phyloP scores from a whole-genome alignment of 768 basidiomycete species.

The Hortiboletus flavorubellus region DNA sequence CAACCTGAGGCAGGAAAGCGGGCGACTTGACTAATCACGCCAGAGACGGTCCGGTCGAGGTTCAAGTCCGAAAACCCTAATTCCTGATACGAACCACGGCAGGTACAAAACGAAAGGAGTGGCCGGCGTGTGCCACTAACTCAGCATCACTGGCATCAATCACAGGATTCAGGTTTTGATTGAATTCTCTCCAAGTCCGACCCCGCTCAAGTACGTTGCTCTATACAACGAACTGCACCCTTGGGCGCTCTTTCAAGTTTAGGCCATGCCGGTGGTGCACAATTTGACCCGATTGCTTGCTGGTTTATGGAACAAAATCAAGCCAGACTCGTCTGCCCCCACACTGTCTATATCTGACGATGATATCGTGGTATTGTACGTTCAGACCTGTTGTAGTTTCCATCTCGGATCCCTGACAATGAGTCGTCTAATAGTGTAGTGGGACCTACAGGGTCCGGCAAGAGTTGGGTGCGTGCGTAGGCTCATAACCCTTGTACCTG shows the following conservation, averaged over 20 bases:
- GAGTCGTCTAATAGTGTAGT: constrained; percentile 4
- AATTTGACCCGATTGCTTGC: background rate
- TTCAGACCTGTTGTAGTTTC: background rate
- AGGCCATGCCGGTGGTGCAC: background rate
- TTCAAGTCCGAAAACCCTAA: too few relatives aligned
- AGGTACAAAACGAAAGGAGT: too few relatives aligned
- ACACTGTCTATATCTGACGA: constrained; percentile 5
- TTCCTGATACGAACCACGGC: too few relatives aligned
- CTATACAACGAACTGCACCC: background rate
- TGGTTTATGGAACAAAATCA: constrained; percentile 14
- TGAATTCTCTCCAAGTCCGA: background rate
- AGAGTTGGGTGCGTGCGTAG: constrained; percentile 18
- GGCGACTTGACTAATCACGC: too few relatives aligned
- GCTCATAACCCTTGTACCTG: too few relatives aligned
- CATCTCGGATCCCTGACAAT: background rate
- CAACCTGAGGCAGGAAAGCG: too few relatives aligned
- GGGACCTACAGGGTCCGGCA: constrained; percentile 19
- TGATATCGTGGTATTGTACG: constrained; percentile 23
- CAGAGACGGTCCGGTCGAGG: too few relatives aligned
- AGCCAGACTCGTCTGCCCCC: background rate
- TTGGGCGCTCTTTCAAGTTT: background rate
- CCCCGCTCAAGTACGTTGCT: background rate
- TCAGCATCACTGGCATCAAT: too few relatives aligned
- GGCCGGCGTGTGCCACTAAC: too few relatives aligned
- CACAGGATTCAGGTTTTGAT: too few relatives aligned